Evolutionary conservation across 768 basidiomycete genomes (phyloP).

Genomic region (Tylopilus felleus): DNA sequence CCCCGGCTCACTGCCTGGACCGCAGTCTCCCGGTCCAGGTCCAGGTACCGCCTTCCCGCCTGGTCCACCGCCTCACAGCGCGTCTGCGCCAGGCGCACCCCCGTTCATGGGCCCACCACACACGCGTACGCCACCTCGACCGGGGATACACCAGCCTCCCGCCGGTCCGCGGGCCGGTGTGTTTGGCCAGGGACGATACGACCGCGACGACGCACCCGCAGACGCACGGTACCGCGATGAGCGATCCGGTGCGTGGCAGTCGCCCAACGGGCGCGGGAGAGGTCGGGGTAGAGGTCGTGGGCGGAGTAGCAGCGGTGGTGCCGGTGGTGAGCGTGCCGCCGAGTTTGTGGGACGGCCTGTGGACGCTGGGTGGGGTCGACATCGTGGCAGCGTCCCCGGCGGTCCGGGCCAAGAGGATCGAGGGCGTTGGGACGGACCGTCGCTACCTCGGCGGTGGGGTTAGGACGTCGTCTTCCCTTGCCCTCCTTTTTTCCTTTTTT

Average conservation of each 20-base stretch:
- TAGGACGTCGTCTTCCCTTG: not conserved
- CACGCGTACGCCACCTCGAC: slow-evolving; percentile 23
- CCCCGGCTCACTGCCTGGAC: slow-evolving; percentile 5
- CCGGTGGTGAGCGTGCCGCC: slow-evolving; percentile 6
- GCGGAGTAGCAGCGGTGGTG: slow-evolving; percentile 7
- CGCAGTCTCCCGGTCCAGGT: not conserved
- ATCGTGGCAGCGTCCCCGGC: slow-evolving; percentile 27
- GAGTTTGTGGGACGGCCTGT: slow-evolving; percentile 38
- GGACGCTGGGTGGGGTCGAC: slow-evolving; percentile 39
- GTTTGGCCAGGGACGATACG: slow-evolving; percentile 27
- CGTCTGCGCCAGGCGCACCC: not conserved
- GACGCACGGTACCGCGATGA: slow-evolving; percentile 29
- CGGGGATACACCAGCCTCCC: slow-evolving; percentile 26
- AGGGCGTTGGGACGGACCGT: slow-evolving; percentile 27
- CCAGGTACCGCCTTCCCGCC: slow-evolving; percentile 4
- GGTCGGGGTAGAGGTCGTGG: slow-evolving; percentile 32
- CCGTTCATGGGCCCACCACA: slow-evolving; percentile 17
- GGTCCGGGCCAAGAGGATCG: slow-evolving; percentile 22
- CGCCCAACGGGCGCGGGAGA: slow-evolving; percentile 31
- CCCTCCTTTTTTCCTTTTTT: not conserved
- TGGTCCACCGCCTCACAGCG: slow-evolving; percentile 1
- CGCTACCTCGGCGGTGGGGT: slow-evolving; percentile 28
- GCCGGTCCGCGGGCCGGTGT: slow-evolving; percentile 27
- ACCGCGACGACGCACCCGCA: slow-evolving; percentile 25
- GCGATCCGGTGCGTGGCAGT: slow-evolving; percentile 28